Conservation (phyloP, 148 eudicot genomes). For the Silene uniflora region DNA sequence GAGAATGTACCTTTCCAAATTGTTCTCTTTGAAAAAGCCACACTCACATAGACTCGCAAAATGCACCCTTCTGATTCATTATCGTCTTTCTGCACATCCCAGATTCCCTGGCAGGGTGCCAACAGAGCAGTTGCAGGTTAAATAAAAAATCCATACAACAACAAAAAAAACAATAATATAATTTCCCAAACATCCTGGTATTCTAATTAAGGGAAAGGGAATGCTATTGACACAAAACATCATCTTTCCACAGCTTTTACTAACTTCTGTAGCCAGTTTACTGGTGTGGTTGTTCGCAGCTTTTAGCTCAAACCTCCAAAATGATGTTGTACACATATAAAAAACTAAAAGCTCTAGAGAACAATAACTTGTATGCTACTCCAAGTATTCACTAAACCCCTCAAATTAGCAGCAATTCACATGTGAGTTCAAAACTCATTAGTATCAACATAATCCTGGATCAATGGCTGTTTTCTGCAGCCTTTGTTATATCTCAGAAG, state of each 20-base stretch:
- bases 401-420: background rate
- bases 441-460: background rate
- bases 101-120: constrained; percentile 51
- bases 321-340: background rate
- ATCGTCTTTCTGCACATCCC: constrained; percentile 67
- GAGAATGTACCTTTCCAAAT: constrained; percentile 63
- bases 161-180: too few relatives aligned
- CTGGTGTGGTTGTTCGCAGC: background rate
- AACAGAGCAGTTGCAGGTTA: constrained; percentile 10
- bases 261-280: background rate
- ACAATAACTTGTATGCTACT: background rate
- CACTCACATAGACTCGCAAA: constrained; percentile 59
- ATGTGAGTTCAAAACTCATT: background rate
- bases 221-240: background rate
- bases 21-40: constrained; percentile 78
- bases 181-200: background rate
- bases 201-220: background rate
- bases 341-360: background rate
- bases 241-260: background rate
- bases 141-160: background rate
- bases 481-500: background rate
- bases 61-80: constrained; percentile 46
- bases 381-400: background rate
- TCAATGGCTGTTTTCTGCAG: background rate
- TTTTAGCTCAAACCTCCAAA: background rate